These are phyloP conservation scores for Colletotrichum orbiculare DNA, from an alignment of 2,329 filamentous ascomycete genomes.

Conservation along the genomic window DNA sequence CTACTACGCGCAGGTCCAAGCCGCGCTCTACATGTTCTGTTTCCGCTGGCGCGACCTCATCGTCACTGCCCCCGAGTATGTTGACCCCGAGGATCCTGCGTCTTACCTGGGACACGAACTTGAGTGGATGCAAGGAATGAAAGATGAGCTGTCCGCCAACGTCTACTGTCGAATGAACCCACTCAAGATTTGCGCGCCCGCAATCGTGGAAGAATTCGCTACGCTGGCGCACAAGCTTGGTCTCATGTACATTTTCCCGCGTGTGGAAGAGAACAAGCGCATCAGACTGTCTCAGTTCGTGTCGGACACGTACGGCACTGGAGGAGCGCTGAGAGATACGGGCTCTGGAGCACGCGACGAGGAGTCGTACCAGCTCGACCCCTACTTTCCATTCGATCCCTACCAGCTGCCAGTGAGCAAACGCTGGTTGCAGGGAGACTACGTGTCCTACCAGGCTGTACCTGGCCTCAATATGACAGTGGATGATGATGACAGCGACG, in stretches of 20 bases:
- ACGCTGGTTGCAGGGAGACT: constrained; percentile 87
- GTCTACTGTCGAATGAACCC: constrained; percentile 93
- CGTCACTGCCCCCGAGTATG: constrained; percentile 66
- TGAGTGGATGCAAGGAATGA: constrained; percentile 79
- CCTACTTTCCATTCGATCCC: constrained; percentile 97
- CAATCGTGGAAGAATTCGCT: constrained; percentile 92
- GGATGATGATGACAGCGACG: constrained; percentile 65
- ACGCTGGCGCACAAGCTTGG: constrained; percentile 86
- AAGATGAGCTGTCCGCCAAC: constrained; percentile 78
- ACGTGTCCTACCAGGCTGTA: constrained; percentile 82
- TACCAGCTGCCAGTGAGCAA: constrained; percentile 91
- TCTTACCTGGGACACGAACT: constrained; percentile 77
- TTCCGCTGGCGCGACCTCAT: constrained; percentile 96
- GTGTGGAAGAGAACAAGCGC: constrained; percentile 93
- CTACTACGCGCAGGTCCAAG: constrained; percentile 91
- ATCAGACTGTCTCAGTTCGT: constrained; percentile 81
- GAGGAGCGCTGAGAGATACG: constrained; percentile 65
- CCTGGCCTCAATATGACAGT: constrained; percentile 73
- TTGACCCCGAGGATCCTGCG: constrained; percentile 70
- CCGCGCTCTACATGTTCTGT: constrained; percentile 93
- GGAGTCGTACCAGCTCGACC: constrained; percentile 85
- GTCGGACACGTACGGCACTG: constrained; percentile 65
- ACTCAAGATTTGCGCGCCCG: constrained; percentile 91
- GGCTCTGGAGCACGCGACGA: constrained; percentile 72
- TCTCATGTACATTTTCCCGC: constrained; percentile 88